Base-by-base conservation (phyloP, 345 rosid genomes). In the Lenwebbia sp. region DNA sequence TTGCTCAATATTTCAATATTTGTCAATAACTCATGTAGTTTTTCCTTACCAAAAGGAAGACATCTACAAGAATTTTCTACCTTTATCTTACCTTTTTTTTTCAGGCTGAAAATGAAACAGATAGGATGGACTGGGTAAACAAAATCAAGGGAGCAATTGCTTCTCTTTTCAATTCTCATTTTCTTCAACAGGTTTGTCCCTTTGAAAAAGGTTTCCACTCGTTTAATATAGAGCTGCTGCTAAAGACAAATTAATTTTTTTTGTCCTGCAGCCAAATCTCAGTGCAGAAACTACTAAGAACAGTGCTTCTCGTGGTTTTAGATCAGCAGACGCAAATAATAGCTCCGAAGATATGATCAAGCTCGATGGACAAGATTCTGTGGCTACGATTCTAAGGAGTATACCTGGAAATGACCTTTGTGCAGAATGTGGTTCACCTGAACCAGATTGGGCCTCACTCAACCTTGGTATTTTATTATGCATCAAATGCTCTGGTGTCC, bases 401-500 rank as follows among this genome's bases (percentile, higher is more conserved):
- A 93, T 96, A 92, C 93, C 95, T 55, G 99, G 99, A 89, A 96
- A 96, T 87, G 89, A 92, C 84, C 75, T 88, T 81, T 96, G 99
- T 92, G 99, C 95, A 87, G 98, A 96, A 87, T 96, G 99, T 90
- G 85, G 91, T 89, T 92, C 95, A 83, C 91, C 91, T 86, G 95
- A 91, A 40, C 98, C 99, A 19, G 96, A 94, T 87, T 96, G 99
- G 99, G 99, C 98, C 76, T 95, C 98, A 17, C 93, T 96, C 83
- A 96, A 96, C 92, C 98, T 96, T 89, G 98, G 98, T 74, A 92
- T 95, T 85, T 90, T 96, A 62, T 86, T 96, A 86, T 96, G 98
- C 88, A 96, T 95, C 8, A 95, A 95, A 88, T 96, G 98, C 88
- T 96, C 99, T 86, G 97, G 99, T 74, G 94, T 94, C 88, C 99